These are phyloP conservation scores for Pichia sp. DNA, from an alignment of 1,139 yeast species.

Conservation along the genomic window DNA sequence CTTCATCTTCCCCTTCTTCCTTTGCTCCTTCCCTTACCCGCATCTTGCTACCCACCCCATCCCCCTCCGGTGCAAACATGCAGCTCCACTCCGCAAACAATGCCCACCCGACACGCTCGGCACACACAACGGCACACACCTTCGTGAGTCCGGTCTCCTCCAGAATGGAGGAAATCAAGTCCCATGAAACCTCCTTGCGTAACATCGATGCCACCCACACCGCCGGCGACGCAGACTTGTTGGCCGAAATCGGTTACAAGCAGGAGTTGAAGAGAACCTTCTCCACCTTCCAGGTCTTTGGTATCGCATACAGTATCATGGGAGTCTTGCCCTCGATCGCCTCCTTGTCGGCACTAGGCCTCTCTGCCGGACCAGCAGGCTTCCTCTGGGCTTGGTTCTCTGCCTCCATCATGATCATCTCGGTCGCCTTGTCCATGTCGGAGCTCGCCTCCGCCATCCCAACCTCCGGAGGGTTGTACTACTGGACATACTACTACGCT, in stretches of 20 bases:
- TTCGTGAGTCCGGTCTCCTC: conserved; percentile 17
- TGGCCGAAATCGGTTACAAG: conserved; percentile 48
- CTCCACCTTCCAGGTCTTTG: conserved; percentile 48
- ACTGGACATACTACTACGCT: conserved; percentile 53
- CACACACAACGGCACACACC: conserved; percentile 10
- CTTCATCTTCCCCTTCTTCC: neutral
- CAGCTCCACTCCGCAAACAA: neutral
- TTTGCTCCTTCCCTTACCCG: neutral
- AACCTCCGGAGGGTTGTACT: conserved; percentile 65
- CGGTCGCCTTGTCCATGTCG: conserved; percentile 53
- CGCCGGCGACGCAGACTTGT: conserved; percentile 38
- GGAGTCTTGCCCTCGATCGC: conserved; percentile 47
- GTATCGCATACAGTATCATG: conserved; percentile 52
- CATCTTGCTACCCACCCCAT: too few species aligned
- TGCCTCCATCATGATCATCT: conserved; percentile 46
- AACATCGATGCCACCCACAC: conserved; percentile 29
- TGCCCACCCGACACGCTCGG: conserved; percentile 10
- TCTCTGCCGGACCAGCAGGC: conserved; percentile 52
- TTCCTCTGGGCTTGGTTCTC: conserved; percentile 64
- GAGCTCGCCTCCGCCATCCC: conserved; percentile 64
- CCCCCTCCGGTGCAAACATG: conserved; percentile 3
- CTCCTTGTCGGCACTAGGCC: conserved; percentile 37
- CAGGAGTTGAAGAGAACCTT: conserved; percentile 47
- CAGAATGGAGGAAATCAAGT: conserved; percentile 21
- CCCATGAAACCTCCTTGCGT: conserved; percentile 25